phyloP scores from a whole-genome alignment of 257 asterid genomes.

The Scutellaria baicalensis region DNA sequence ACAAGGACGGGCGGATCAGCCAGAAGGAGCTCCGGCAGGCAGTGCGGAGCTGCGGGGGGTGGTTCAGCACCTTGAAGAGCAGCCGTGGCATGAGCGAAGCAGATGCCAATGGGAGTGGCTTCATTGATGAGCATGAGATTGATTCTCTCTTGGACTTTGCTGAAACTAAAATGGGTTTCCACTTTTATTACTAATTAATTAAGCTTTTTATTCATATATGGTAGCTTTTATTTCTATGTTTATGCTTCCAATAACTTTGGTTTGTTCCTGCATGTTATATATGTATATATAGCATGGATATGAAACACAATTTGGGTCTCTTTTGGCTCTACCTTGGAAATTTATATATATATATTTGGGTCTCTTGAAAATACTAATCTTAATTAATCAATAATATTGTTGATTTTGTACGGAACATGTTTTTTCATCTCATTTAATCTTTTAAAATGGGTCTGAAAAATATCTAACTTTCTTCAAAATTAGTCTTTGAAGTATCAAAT shows the following conservation, averaged over 20 bases:
- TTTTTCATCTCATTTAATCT: too few species aligned
- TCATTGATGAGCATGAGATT: constrained; percentile 28
- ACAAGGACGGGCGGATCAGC: constrained; percentile 37
- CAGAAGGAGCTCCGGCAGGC: constrained; percentile 32
- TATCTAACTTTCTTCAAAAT: too few species aligned
- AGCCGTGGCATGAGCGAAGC: constrained; percentile 25
- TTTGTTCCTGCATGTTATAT: too few species aligned
- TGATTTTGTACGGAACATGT: too few species aligned
- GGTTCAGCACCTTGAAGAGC: constrained; percentile 35
- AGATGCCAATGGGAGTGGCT: constrained; percentile 24
- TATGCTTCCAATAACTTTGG: background rate
- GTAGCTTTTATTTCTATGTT: background rate
- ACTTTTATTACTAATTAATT: constrained; percentile 24
- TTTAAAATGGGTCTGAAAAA: too few species aligned
- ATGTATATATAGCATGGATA: too few species aligned
- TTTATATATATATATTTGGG: too few species aligned
- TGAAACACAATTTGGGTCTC: too few species aligned
- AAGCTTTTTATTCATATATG: background rate
- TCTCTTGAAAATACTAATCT: too few species aligned
- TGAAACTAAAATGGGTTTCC: constrained; percentile 23
- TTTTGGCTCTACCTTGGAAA: too few species aligned
- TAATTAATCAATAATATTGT: too few species aligned
- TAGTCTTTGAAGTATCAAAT: too few species aligned
- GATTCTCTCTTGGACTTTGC: constrained; percentile 36
- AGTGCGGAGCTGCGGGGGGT: constrained; percentile 29